These are phyloP conservation scores for Suillus clintonianus DNA, from an alignment of 768 basidiomycete genomes.

Conservation along the genomic window DNA sequence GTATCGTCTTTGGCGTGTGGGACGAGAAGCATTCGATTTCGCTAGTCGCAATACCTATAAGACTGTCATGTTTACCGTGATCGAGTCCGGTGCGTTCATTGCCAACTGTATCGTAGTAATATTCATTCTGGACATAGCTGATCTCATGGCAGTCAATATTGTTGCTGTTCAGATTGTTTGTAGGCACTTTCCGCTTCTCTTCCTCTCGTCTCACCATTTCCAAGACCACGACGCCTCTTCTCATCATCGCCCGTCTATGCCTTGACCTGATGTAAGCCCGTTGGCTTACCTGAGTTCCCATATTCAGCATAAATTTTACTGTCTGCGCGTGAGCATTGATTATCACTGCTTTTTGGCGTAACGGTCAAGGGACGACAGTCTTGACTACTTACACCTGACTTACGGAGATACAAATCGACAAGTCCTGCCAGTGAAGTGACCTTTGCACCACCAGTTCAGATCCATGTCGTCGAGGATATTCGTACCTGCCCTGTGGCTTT, in stretches of 20 bases:
- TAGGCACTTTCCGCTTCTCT: constrained; percentile 4
- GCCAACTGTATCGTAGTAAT: constrained; percentile 14
- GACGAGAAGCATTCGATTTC: not conserved
- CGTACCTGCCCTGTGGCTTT: not conserved
- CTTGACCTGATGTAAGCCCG: no score
- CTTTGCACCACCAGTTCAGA: constrained; percentile 4
- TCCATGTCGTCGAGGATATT: not conserved
- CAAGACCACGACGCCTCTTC: constrained; percentile 17
- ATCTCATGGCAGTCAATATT: constrained; percentile 6
- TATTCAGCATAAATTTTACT: no score
- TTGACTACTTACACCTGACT: constrained; percentile 1
- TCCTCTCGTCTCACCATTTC: not conserved
- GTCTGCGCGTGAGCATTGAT: no score
- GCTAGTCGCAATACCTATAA: constrained; percentile 6
- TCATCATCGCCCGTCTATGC: constrained; percentile 19
- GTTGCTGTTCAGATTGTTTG: constrained; percentile 15
- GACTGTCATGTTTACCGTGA: constrained; percentile 15
- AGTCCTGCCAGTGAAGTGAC: not conserved
- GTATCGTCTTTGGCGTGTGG: constrained; percentile 13
- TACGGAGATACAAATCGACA: not conserved
- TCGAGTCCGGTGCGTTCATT: constrained; percentile 21
- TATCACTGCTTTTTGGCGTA: no score
- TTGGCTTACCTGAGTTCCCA: no score
- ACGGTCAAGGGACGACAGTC: no score
- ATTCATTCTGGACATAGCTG: constrained; percentile 9